phyloP scores from a whole-genome alignment of 2,329 filamentous ascomycete genomes.

The Aspergillus fijiensis region DNA sequence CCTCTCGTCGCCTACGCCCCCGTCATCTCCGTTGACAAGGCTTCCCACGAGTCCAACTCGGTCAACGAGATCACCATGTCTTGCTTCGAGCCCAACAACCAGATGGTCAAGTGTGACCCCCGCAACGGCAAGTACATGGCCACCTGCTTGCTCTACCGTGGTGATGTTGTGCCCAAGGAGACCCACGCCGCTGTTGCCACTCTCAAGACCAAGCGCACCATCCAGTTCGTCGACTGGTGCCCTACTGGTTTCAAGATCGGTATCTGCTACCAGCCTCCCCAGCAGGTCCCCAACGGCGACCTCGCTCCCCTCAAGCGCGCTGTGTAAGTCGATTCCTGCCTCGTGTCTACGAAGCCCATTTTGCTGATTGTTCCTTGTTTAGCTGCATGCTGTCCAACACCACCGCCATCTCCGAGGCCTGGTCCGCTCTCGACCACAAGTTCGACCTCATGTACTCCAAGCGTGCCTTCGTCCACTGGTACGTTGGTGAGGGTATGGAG shows the following conservation, averaged over 20 bases:
- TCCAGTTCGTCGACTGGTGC: constrained; percentile 99
- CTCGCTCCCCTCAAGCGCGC: constrained; percentile 97
- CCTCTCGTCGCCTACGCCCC: constrained; percentile 95
- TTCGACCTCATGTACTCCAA: constrained; percentile 99
- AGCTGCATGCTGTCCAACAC: constrained; percentile 95
- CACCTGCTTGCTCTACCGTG: constrained; percentile 95
- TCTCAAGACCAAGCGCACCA: constrained; percentile 98
- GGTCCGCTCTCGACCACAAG: constrained; percentile 93
- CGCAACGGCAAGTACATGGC: constrained; percentile 99
- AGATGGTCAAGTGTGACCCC: constrained; percentile 99
- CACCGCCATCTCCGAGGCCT: constrained; percentile 96
- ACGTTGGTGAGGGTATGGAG: constrained; percentile 99
- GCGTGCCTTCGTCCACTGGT: constrained; percentile 99
- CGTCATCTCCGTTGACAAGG: constrained; percentile 92
- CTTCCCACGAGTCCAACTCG: constrained; percentile 95
- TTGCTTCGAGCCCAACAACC: constrained; percentile 99
- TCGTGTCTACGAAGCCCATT: constrained; percentile 1
- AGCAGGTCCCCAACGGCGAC: constrained; percentile 94
- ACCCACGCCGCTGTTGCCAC: constrained; percentile 88
- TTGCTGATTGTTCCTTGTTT: constrained; percentile 7
- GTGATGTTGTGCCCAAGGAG: constrained; percentile 96
- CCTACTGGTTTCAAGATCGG: constrained; percentile 99
- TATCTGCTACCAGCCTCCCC: constrained; percentile 98
- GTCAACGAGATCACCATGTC: constrained; percentile 98
- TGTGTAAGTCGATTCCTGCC: constrained; percentile 68